Percentiles rank a stretch among this genome's conserved stretches.
phyloP scores from a whole-genome alignment of 2,329 filamentous ascomycete genomes.

The Fusarium austroafricanum region DNA sequence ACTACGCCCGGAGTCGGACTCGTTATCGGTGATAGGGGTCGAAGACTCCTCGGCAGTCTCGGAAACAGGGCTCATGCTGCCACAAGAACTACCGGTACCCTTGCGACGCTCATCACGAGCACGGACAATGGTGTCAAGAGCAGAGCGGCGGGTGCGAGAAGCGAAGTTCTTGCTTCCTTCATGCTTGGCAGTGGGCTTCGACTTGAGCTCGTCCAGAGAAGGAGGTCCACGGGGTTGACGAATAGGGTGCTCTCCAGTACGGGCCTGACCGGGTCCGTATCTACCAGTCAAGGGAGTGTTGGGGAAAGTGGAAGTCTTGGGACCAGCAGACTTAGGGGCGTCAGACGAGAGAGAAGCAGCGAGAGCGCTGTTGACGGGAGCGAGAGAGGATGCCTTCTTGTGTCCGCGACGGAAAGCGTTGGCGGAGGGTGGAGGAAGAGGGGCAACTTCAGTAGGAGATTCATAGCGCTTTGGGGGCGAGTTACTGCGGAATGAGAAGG shows the following conservation, averaged over 20 bases:
- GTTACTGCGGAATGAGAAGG: conserved; percentile 67
- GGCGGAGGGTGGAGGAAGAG: conserved; percentile 86
- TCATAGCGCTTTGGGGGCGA: conserved; percentile 74
- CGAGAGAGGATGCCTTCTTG: conserved; percentile 86
- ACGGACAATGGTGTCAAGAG: conserved; percentile 89
- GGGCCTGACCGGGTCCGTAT: conserved; percentile 92
- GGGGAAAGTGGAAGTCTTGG: conserved; percentile 84
- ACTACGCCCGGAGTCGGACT: conserved; percentile 77
- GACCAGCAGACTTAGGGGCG: conserved; percentile 69
- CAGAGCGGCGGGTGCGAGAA: conserved; percentile 89
- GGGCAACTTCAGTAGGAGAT: conserved; percentile 74
- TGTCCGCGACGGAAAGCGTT: conserved; percentile 94
- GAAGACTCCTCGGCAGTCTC: conserved; percentile 78
- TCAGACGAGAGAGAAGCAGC: conserved; percentile 58
- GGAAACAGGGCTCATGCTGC: conserved; percentile 89
- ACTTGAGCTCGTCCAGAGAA: conserved; percentile 87
- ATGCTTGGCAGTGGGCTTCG: conserved; percentile 90
- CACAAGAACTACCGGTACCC: conserved; percentile 75
- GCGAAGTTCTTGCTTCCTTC: conserved; percentile 99
- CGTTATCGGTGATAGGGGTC: conserved; percentile 77
- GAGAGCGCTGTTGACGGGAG: conserved; percentile 63
- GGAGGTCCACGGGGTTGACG: conserved; percentile 95
- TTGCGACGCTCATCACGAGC: conserved; percentile 89
- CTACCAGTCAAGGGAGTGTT: conserved; percentile 83
- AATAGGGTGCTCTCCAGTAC: conserved; percentile 92